phyloP scores from a whole-genome alignment of 148 eudicot genomes.

The Bassia scoparia region DNA sequence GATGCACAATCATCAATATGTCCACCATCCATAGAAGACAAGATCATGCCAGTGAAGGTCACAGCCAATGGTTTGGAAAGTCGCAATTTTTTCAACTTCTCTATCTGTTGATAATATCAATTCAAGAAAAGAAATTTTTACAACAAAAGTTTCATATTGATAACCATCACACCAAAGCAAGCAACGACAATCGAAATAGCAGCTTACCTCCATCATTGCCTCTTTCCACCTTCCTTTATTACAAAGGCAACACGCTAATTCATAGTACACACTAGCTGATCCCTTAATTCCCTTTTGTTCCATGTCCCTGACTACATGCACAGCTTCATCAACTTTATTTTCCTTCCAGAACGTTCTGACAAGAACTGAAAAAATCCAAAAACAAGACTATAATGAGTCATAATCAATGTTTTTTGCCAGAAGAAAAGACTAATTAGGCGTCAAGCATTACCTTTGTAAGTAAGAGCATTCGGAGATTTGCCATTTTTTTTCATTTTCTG shows the following conservation, averaged over 20 bases:
- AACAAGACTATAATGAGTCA: slow-evolving; percentile 2
- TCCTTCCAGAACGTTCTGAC: slow-evolving; percentile 82
- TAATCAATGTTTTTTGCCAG: not conserved
- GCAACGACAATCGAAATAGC: slow-evolving; percentile 9
- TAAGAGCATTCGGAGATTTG: slow-evolving; percentile 73
- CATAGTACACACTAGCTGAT: slow-evolving; percentile 77
- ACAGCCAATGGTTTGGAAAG: slow-evolving; percentile 61
- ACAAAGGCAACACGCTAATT: slow-evolving; percentile 91
- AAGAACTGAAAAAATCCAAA: slow-evolving; percentile 48
- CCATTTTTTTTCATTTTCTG: slow-evolving; percentile 71
- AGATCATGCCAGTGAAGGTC: slow-evolving; percentile 87
- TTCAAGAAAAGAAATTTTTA: slow-evolving; percentile 2
- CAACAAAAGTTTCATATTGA: slow-evolving; percentile 3
- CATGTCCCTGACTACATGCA: slow-evolving; percentile 78
- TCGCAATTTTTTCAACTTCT: slow-evolving; percentile 56
- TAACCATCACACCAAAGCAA: slow-evolving; percentile 1
- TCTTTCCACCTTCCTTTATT: slow-evolving; percentile 84
- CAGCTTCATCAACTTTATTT: slow-evolving; percentile 69
- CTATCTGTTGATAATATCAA: slow-evolving; percentile 47
- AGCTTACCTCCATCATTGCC: slow-evolving; percentile 67
- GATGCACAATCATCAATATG: slow-evolving; percentile 55
- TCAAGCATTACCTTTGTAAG: slow-evolving; percentile 59
- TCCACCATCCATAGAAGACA: slow-evolving; percentile 71
- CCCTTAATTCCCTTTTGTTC: slow-evolving; percentile 81
- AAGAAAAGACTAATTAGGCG: not conserved